A percentile compares a stretch with the other conserved stretches of the same genome.
These are phyloP conservation scores for Fusarium sp. DNA, from an alignment of 2,329 filamentous ascomycete species.

Conservation along the genomic window DNA sequence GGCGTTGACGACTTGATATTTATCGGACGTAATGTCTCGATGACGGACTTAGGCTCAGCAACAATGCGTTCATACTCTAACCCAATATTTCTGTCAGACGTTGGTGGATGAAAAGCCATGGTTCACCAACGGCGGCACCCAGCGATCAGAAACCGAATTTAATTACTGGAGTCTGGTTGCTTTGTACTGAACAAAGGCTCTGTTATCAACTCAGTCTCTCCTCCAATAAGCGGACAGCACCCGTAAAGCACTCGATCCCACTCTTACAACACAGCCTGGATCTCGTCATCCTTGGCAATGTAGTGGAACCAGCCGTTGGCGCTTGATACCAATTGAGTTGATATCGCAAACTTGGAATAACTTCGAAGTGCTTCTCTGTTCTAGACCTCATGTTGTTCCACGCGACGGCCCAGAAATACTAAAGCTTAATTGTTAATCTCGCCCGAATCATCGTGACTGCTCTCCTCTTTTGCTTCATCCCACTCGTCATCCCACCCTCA, in stretches of 20 bases:
- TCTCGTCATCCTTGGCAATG: neutral
- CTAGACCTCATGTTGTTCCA: neutral
- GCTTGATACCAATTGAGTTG: neutral
- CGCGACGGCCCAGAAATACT: neutral
- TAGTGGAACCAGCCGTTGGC: neutral
- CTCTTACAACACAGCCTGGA: neutral
- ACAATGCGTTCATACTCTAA: neutral
- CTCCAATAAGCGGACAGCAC: neutral
- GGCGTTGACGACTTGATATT: constrained; percentile 25
- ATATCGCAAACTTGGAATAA: neutral
- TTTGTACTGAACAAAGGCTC: neutral
- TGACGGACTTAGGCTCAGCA: neutral
- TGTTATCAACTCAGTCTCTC: neutral
- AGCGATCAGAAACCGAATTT: neutral
- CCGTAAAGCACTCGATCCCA: neutral
- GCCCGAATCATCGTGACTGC: neutral
- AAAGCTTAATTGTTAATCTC: constrained; percentile 4
- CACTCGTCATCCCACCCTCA: constrained; percentile 21
- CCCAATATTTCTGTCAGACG: neutral
- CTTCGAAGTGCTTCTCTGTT: neutral
- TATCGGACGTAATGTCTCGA: neutral
- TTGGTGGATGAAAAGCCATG: constrained; percentile 1
- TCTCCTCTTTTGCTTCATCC: constrained; percentile 10
- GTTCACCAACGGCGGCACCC: constrained; percentile 1
- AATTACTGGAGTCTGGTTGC: neutral